Evolutionary conservation across 2,329 filamentous ascomycete species (phyloP).

Genomic region (Phaeoacremonium minimum): DNA sequence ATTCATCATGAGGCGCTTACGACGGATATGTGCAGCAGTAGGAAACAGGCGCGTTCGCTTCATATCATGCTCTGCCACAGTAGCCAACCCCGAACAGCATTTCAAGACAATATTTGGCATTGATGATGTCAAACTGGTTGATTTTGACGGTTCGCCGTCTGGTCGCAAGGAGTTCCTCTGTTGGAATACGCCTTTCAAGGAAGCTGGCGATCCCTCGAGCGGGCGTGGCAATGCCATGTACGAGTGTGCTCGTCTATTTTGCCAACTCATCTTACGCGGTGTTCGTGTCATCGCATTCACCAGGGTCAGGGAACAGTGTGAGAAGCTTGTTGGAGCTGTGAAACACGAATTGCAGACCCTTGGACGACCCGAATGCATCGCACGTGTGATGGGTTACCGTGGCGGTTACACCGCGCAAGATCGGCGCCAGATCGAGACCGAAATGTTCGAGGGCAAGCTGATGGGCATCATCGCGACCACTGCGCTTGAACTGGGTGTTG

Average conservation of each 20-base stretch:
- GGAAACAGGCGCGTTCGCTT: constrained; percentile 85
- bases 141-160: constrained; percentile 89
- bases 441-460: constrained; percentile 96
- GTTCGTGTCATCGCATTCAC: constrained; percentile 93
- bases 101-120: constrained; percentile 94
- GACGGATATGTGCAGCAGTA: constrained; percentile 83
- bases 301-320: constrained; percentile 81
- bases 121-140: constrained; percentile 73
- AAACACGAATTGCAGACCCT: constrained; percentile 71
- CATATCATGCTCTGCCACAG: constrained; percentile 93
- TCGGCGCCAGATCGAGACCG: constrained; percentile 78
- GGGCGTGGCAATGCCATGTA: constrained; percentile 78
- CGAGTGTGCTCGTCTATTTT: constrained; percentile 88
- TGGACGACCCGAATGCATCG: constrained; percentile 69
- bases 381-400: constrained; percentile 88
- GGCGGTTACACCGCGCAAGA: constrained; percentile 94
- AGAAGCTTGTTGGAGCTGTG: constrained; percentile 75
- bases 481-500: constrained; percentile 87
- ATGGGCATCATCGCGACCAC: constrained; percentile 92
- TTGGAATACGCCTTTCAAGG: constrained; percentile 96
- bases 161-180: constrained; percentile 93
- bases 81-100: constrained; percentile 86
- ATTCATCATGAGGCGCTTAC: constrained; percentile 85
- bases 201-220: constrained; percentile 80
- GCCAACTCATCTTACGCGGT: constrained; percentile 80